Evolutionary conservation across 2,329 filamentous ascomycete species (phyloP), one percentile per base, ranked within the genome.

Genomic region (Blastomyces percursus): DNA sequence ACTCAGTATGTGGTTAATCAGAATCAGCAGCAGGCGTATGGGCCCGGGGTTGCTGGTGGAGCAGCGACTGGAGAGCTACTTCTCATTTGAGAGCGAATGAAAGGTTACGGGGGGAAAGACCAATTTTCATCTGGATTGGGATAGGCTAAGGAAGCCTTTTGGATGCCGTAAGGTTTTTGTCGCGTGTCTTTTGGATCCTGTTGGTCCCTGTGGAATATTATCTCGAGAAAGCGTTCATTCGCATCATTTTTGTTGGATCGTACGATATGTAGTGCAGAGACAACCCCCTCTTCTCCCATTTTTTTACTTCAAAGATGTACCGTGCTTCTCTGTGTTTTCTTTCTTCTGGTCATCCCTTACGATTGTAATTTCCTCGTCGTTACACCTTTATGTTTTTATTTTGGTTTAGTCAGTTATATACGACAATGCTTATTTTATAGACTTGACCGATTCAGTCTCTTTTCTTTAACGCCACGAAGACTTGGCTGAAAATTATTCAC

Each of bases 1-100:
- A 76, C 75, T 60, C 79, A 80, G 66, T 84, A 81, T 69, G 86
- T 95, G 59, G 91, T 95, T 57, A 95, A 88, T 73, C 90, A 93
- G 71, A 90, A 90, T 69, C 86, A 86, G 64, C 85, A 95, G 74
- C 86, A 89, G 65, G 84, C 87, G 46, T 86, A 91, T 71, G 86
- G 89, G 72, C 86, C 86, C 14, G 82, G 84, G 30, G 82, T 83
- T 14, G 84, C 84, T 67, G 86, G 84, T 56, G 81, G 80, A 30
- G 83, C 82, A 11, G 83, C 81, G 66, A 90, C 89, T 67, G 87
- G 86, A 8, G 89, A 92, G 77, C 77, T 92, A 74, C 77, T 92
- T 70, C 63, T 68, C 38, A 64, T 68, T 27, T 67, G 54, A 66
- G 35, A 54, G 1, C 6, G 30, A 7, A 32, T 32, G 4, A n/a